Evolutionary conservation across 257 asterid species (phyloP).

Genomic region (Fraxinus excelsior): DNA sequence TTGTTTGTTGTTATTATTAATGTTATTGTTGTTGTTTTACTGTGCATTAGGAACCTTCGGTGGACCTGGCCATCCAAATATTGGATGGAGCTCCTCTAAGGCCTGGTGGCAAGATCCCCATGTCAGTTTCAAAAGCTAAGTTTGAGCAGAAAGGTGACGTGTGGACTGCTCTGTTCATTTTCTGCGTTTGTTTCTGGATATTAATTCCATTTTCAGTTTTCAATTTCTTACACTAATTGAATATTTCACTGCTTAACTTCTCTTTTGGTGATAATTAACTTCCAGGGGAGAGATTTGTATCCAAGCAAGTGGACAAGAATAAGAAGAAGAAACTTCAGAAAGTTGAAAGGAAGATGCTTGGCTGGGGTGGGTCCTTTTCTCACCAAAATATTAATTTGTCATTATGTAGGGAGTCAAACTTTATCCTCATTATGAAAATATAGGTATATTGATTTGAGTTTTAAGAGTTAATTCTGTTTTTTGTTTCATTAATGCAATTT

Average conservation of each 20-base stretch:
- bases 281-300: conserved; percentile 75
- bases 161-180: conserved; percentile 21
- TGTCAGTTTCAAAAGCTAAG: conserved; percentile 83
- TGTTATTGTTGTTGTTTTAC: conserved; percentile 1
- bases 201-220: conserved; percentile 1
- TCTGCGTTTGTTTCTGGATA: conserved; percentile 18
- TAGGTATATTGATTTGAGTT: neutral
- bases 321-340: conserved; percentile 86
- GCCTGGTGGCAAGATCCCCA: conserved; percentile 67
- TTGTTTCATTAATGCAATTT: conserved; percentile 1
- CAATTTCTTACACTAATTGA: conserved; percentile 4
- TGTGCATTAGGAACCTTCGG: conserved; percentile 86
- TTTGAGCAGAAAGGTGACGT: conserved; percentile 89
- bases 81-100: conserved; percentile 88
- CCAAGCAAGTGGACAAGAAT: conserved; percentile 84
- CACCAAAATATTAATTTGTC: neutral
- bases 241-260: conserved; percentile 11
- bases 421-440: neutral
- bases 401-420: neutral
- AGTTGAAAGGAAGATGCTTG: conserved; percentile 92
- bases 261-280: conserved; percentile 22
- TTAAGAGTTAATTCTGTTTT: conserved; percentile 8
- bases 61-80: conserved; percentile 75
- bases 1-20: neutral
- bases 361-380: conserved; percentile 80